Evolutionary conservation across 2,329 filamentous ascomycete genomes (phyloP).

Genomic region (Drechslera avenae): DNA sequence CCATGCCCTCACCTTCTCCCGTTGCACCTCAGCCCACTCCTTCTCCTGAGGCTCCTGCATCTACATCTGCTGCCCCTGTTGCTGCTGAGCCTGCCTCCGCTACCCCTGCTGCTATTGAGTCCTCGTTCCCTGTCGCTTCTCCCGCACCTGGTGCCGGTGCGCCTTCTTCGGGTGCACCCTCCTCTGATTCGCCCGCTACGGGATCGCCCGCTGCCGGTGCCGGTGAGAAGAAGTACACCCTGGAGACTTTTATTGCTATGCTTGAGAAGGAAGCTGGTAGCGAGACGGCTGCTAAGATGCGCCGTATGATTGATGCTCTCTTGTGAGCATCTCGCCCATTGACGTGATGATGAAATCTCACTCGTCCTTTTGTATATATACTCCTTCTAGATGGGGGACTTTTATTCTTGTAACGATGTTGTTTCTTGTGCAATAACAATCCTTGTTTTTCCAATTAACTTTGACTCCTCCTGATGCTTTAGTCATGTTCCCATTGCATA

Average conservation of each 20-base stretch:
- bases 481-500: too few relatives aligned
- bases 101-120: neutral
- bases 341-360: neutral
- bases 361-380: conserved; percentile 7
- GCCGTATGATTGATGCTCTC: conserved; percentile 23
- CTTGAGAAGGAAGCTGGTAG: conserved; percentile 18
- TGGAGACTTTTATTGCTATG: conserved; percentile 24
- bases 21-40: conserved; percentile 2
- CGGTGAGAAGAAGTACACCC: conserved; percentile 24
- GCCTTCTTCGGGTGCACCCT: conserved; percentile 10
- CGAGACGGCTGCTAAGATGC: conserved; percentile 19
- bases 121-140: neutral
- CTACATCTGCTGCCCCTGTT: neutral
- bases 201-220: conserved; percentile 6
- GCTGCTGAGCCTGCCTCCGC: neutral
- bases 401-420: conserved; percentile 19
- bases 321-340: neutral
- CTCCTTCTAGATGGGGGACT: conserved; percentile 12
- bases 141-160: neutral
- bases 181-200: conserved; percentile 3
- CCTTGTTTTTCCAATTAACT: too few relatives aligned
- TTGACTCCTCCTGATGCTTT: too few relatives aligned
- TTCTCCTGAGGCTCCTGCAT: conserved; percentile 6
- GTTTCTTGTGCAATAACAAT: neutral
- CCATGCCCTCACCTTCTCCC: conserved; percentile 10